A percentile compares a stretch with the other conserved stretches of the same genome.
These are phyloP conservation scores for Dryas alaskensis DNA, from an alignment of 306 rosid genomes.

Conservation along the genomic window DNA sequence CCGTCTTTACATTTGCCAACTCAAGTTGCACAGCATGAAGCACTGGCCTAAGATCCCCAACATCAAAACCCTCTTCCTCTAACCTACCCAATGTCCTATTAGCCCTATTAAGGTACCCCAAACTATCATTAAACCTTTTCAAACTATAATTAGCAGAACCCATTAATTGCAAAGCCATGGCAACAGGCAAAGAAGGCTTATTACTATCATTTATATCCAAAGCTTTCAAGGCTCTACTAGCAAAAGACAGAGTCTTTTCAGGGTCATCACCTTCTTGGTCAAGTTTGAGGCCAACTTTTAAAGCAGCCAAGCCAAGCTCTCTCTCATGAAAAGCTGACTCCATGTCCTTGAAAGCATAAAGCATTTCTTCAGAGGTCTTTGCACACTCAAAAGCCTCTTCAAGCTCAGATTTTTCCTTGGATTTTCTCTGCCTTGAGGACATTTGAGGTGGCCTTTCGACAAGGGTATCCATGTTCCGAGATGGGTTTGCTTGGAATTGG, in stretches of 20 bases:
- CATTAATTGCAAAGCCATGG: conserved; percentile 80
- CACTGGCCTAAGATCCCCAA: conserved; percentile 66
- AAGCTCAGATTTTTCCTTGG: conserved; percentile 54
- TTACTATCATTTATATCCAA: conserved; percentile 47
- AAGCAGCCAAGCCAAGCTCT: conserved; percentile 75
- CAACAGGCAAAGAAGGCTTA: conserved; percentile 54
- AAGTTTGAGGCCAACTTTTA: conserved; percentile 79
- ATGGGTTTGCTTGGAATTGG: conserved; percentile 41
- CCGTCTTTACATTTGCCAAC: conserved; percentile 76
- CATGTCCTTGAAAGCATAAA: conserved; percentile 63
- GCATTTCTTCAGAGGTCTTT: conserved; percentile 55
- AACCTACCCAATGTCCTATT: conserved; percentile 67
- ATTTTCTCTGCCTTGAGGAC: conserved; percentile 65
- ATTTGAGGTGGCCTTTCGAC: conserved; percentile 45
- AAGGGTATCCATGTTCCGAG: conserved; percentile 52
- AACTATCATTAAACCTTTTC: conserved; percentile 76
- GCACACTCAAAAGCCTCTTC: conserved; percentile 86
- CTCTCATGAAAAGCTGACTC: conserved; percentile 56
- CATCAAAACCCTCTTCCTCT: conserved; percentile 47
- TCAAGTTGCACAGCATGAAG: conserved; percentile 86
- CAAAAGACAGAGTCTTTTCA: conserved; percentile 61
- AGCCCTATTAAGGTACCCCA: conserved; percentile 76
- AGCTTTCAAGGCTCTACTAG: conserved; percentile 61
- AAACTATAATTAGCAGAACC: conserved; percentile 70
- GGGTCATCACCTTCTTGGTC: conserved; percentile 91